A percentile compares a stretch with the other conserved stretches of the same genome.
These are phyloP conservation scores for Decorospora gaudefroyi DNA, from an alignment of 2,329 filamentous ascomycete genomes.

Conservation along the genomic window DNA sequence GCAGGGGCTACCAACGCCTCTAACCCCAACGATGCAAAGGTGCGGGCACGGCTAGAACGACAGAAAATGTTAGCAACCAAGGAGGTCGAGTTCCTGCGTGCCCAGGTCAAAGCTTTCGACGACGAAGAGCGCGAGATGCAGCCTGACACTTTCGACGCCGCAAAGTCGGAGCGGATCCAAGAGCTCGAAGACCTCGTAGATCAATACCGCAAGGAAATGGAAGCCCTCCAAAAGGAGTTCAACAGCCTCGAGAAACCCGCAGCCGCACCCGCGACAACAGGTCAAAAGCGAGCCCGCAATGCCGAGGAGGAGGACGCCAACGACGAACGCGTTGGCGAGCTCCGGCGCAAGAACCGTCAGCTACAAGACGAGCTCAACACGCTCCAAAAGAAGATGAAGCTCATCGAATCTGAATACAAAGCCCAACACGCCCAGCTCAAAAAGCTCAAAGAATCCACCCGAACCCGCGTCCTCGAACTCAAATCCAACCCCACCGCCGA, in stretches of 20 bases:
- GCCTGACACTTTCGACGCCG: conserved; percentile 75
- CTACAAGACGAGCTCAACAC: conserved; percentile 77
- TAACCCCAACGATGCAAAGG: conserved; percentile 63
- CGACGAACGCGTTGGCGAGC: conserved; percentile 75
- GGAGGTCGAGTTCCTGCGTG: conserved; percentile 91
- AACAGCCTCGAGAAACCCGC: conserved; percentile 63
- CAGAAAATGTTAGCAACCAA: conserved; percentile 85
- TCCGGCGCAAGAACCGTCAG: conserved; percentile 85
- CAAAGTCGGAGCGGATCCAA: conserved; percentile 73
- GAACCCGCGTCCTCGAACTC: conserved; percentile 81
- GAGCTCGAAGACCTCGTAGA: conserved; percentile 87
- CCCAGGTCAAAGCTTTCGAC: conserved; percentile 85
- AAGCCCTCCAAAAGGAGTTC: conserved; percentile 75
- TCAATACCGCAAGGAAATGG: conserved; percentile 80
- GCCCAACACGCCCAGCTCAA: conserved; percentile 74
- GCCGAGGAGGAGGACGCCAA: conserved; percentile 57
- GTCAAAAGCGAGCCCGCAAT: conserved; percentile 68
- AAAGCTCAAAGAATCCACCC: conserved; percentile 66
- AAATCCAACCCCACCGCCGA: conserved; percentile 91
- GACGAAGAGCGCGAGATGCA: conserved; percentile 86
- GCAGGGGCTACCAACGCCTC: conserved; percentile 48
- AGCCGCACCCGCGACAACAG: conserved; percentile 47
- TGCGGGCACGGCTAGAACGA: conserved; percentile 76
- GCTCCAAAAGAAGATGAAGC: conserved; percentile 68
- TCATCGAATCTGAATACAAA: conserved; percentile 76